Evolutionary conservation across 306 rosid species (phyloP).

Genomic region (Quercus cerris): DNA sequence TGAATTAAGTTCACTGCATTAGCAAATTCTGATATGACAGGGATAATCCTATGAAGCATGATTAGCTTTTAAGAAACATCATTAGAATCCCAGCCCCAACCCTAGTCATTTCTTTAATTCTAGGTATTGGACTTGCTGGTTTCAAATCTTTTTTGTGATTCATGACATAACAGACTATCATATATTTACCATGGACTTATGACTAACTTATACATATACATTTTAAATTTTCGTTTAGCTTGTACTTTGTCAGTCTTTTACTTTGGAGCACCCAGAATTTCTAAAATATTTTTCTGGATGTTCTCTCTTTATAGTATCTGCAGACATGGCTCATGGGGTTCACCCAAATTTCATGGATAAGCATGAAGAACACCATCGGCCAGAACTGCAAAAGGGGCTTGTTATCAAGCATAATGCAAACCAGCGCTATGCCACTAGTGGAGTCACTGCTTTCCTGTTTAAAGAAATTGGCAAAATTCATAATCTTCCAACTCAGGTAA

Average conservation of each 20-base stretch:
- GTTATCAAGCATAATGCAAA: conserved; percentile 94
- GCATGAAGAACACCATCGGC: conserved; percentile 93
- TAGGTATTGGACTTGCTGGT: neutral
- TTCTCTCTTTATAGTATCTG: conserved; percentile 61
- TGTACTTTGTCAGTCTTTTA: neutral
- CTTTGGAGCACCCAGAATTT: conserved; percentile 8
- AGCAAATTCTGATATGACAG: neutral
- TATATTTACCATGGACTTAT: neutral
- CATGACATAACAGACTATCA: neutral
- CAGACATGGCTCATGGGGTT: conserved; percentile 99
- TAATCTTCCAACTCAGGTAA: conserved; percentile 89
- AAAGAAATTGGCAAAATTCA: conserved; percentile 75
- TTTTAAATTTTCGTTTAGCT: neutral
- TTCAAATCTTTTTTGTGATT: neutral
- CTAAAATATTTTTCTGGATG: conserved; percentile 32
- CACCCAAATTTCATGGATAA: conserved; percentile 92
- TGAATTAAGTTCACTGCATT: neutral
- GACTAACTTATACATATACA: neutral
- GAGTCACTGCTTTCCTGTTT: conserved; percentile 86
- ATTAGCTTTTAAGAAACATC: neutral
- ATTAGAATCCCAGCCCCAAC: neutral
- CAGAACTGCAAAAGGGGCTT: conserved; percentile 85
- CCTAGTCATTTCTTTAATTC: neutral
- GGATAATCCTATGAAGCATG: neutral
- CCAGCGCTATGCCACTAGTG: conserved; percentile 95